Percentiles rank a stretch among this genome's conserved stretches.
Evolutionary conservation across 805 yeast genomes (phyloP).

Genomic region (Komagataella populi): DNA sequence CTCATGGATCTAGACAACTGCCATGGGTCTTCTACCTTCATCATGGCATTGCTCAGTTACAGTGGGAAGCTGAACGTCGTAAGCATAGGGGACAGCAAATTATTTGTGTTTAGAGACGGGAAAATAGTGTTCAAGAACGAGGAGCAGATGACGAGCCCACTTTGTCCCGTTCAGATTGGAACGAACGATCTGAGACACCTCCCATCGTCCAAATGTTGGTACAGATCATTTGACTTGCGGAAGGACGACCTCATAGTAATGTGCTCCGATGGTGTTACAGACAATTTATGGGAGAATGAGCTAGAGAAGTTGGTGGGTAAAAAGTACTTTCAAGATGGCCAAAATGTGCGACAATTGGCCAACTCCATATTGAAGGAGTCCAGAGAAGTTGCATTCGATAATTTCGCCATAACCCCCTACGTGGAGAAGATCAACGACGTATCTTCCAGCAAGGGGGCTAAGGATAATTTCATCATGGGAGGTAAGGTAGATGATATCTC

Average conservation of each 20-base stretch:
- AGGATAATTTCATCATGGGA: slow-evolving; percentile 23
- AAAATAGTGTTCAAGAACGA: slow-evolving; percentile 26
- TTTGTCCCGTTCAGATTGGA: slow-evolving; percentile 44
- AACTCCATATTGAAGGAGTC: slow-evolving; percentile 26
- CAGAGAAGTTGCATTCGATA: slow-evolving; percentile 37
- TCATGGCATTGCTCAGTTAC: slow-evolving; percentile 27
- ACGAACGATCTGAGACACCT: slow-evolving; percentile 27
- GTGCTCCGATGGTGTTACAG: slow-evolving; percentile 42
- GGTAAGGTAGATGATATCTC: slow-evolving; percentile 46
- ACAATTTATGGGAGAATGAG: slow-evolving; percentile 36
- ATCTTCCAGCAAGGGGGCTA: slow-evolving; percentile 10
- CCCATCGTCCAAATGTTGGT: slow-evolving; percentile 36
- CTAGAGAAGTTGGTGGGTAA: slow-evolving; percentile 23
- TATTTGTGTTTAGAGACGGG: slow-evolving; percentile 33
- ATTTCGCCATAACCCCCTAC: slow-evolving; percentile 37
- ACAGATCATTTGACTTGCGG: slow-evolving; percentile 23
- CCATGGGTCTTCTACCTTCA: slow-evolving; percentile 34
- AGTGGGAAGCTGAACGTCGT: slow-evolving; percentile 19
- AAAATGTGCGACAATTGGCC: slow-evolving; percentile 24
- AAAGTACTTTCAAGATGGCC: slow-evolving; percentile 12
- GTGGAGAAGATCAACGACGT: slow-evolving; percentile 34
- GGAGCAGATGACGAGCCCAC: slow-evolving; percentile 28
- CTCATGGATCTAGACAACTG: slow-evolving; percentile 34
- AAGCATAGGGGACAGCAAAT: slow-evolving; percentile 38
- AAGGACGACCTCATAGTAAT: slow-evolving; percentile 28